Evolutionary conservation across 352 stramenopile genomes (phyloP).

Genomic region (Blastocystis sp.): DNA sequence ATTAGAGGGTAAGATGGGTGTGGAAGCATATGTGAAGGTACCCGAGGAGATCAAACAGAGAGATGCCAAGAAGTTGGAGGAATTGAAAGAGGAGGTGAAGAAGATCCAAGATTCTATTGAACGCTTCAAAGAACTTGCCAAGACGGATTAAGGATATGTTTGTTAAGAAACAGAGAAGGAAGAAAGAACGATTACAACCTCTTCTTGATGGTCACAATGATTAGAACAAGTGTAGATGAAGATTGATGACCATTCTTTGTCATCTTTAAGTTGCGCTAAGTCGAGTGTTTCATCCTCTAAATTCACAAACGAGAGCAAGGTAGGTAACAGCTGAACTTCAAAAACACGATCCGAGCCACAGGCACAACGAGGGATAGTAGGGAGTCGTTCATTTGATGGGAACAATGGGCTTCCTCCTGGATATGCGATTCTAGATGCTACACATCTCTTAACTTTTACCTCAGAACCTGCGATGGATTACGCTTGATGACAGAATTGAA

Average conservation of each 20-base stretch:
- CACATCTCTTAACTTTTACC: background rate
- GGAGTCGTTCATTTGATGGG: background rate
- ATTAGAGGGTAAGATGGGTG: constrained; percentile 44
- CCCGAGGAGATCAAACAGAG: constrained; percentile 64
- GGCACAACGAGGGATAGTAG: background rate
- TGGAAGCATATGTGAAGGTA: constrained; percentile 60
- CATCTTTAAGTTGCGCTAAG: background rate
- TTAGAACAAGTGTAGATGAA: constrained; percentile 28
- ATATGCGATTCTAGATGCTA: constrained; percentile 46
- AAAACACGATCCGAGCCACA: constrained; percentile 3
- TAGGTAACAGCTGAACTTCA: constrained; percentile 40
- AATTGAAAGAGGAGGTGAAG: constrained; percentile 64
- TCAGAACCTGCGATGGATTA: background rate
- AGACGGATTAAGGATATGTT: constrained; percentile 38
- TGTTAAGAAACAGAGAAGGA: constrained; percentile 28
- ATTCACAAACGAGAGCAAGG: constrained; percentile 26
- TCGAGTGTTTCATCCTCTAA: background rate
- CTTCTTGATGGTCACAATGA: background rate
- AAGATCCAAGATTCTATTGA: constrained; percentile 12
- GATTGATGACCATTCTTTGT: constrained; percentile 34
- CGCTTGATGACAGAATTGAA: constrained; percentile 35
- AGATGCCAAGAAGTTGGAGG: constrained; percentile 59
- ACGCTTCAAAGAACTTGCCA: constrained; percentile 18
- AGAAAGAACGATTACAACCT: background rate
- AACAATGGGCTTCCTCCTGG: background rate